A percentile compares a stretch with the other conserved stretches of the same genome.
phyloP scores from a whole-genome alignment of 2,329 filamentous ascomycete genomes.

The Claviceps capensis region DNA sequence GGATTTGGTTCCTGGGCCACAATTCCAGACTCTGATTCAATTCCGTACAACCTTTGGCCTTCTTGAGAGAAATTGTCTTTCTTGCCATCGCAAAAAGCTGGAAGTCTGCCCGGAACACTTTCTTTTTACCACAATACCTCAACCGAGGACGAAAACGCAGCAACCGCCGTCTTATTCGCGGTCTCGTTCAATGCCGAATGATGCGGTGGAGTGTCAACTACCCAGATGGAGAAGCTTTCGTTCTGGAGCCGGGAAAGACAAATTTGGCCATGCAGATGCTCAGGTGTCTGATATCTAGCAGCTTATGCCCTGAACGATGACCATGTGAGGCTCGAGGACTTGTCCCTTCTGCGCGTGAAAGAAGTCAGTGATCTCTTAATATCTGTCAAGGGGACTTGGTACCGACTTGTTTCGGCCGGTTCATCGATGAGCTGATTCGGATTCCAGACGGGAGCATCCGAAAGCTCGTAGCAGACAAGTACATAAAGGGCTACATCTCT shows the following conservation, averaged over 20 bases:
- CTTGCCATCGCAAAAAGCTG: constrained; percentile 85
- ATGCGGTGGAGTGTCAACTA: constrained; percentile 7
- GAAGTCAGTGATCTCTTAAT: constrained; percentile 87
- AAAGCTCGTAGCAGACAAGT: constrained; percentile 25
- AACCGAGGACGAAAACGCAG: constrained; percentile 25
- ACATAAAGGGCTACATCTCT: constrained; percentile 34
- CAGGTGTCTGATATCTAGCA: constrained; percentile 50
- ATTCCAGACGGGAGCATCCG: constrained; percentile 73
- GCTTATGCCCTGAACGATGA: constrained; percentile 59
- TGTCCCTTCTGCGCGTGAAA: constrained; percentile 72
- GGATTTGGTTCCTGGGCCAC: constrained; percentile 27
- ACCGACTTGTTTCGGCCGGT: constrained; percentile 69
- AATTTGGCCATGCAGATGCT: constrained; percentile 57
- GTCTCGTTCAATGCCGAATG: constrained; percentile 42
- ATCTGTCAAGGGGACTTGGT: constrained; percentile 66
- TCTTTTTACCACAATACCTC: constrained; percentile 62
- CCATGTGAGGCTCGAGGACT: constrained; percentile 59
- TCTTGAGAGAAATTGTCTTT: constrained; percentile 47
- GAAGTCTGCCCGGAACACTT: constrained; percentile 66
- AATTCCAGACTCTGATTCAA: constrained; percentile 51
- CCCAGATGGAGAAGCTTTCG: constrained; percentile 34
- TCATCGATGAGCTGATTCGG: constrained; percentile 75
- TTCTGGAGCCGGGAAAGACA: constrained; percentile 74
- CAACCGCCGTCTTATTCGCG: constrained; percentile 41
- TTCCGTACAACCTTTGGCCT: constrained; percentile 56